Evolutionary conservation across 1,139 yeast species (phyloP).

Genomic region (Taiozyma sp.): DNA sequence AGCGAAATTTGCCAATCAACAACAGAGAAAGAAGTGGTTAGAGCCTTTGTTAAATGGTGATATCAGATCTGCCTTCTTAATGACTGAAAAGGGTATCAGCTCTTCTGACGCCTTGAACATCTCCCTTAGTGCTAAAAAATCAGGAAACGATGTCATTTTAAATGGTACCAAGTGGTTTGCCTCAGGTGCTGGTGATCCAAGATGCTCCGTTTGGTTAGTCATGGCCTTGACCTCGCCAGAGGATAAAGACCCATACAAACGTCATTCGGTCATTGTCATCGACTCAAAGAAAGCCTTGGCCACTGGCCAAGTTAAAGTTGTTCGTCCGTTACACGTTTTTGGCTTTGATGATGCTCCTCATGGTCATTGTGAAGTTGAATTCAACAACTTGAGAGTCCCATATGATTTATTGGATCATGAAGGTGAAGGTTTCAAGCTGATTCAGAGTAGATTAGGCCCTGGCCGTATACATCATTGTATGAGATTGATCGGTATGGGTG

Average conservation of each 20-base stretch:
- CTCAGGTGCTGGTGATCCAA: slow-evolving; percentile 71
- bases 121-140: slow-evolving; percentile 40
- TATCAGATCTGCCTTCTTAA: slow-evolving; percentile 61
- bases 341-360: slow-evolving; percentile 75
- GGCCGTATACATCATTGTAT: slow-evolving; percentile 74
- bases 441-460: slow-evolving; percentile 68
- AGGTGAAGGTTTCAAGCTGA: slow-evolving; percentile 63
- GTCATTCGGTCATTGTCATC: slow-evolving; percentile 56
- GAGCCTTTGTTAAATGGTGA: slow-evolving; percentile 53
- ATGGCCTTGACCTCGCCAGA: slow-evolving; percentile 55
- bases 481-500: slow-evolving; percentile 65
- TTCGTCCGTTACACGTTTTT: slow-evolving; percentile 53
- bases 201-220: slow-evolving; percentile 56
- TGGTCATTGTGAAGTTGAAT: slow-evolving; percentile 62
- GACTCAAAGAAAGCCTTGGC: slow-evolving; percentile 48
- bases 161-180: slow-evolving; percentile 76
- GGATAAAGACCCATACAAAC: slow-evolving; percentile 36
- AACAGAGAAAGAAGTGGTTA: slow-evolving; percentile 51
- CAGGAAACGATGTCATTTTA: slow-evolving; percentile 45
- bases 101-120: slow-evolving; percentile 68
- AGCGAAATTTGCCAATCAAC: slow-evolving; percentile 50
- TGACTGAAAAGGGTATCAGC: slow-evolving; percentile 65
- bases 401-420: slow-evolving; percentile 40
- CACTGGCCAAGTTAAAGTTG: slow-evolving; percentile 44
- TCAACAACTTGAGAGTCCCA: slow-evolving; percentile 47